phyloP scores from a whole-genome alignment of 371 early-diverging fungal species.

The Mucor lusitanicus region DNA sequence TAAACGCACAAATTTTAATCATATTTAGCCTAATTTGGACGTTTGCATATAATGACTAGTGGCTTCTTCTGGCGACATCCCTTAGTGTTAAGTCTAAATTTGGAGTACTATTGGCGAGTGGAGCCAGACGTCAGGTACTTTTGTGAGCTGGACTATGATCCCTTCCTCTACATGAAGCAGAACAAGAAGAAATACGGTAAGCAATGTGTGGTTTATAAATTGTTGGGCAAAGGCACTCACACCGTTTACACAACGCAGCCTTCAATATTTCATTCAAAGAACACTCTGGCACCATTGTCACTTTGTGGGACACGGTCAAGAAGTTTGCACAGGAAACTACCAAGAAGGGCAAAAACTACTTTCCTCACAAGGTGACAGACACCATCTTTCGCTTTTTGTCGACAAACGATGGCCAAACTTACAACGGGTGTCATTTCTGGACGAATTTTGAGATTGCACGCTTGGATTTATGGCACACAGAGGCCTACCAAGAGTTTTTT shows the following conservation, averaged over 20 bases:
- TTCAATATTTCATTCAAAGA: conserved; percentile 79
- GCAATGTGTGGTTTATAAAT: background rate
- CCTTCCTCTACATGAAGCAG: conserved; percentile 76
- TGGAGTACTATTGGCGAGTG: conserved; percentile 85
- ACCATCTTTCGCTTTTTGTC: conserved; percentile 29
- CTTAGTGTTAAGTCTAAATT: conserved; percentile 60
- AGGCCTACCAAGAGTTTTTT: conserved; percentile 56
- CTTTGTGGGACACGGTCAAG: conserved; percentile 65
- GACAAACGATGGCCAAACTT: conserved; percentile 31
- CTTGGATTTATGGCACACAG: conserved; percentile 75
- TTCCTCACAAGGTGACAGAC: conserved; percentile 18
- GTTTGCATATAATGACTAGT: conserved; percentile 30
- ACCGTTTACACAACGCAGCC: conserved; percentile 1
- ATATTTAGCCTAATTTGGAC: background rate
- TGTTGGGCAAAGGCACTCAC: background rate
- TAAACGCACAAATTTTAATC: background rate
- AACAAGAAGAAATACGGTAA: conserved; percentile 78
- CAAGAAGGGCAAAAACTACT: conserved; percentile 23
- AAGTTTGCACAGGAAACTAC: conserved; percentile 31
- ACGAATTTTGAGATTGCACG: conserved; percentile 92
- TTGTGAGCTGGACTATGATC: conserved; percentile 82
- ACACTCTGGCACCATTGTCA: conserved; percentile 70
- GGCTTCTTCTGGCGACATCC: conserved; percentile 85
- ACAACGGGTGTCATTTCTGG: conserved; percentile 87
- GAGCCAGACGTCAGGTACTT: conserved; percentile 82